Evolutionary conservation across 2,329 filamentous ascomycete genomes (phyloP).

Genomic region (Arachnomyces sp.): DNA sequence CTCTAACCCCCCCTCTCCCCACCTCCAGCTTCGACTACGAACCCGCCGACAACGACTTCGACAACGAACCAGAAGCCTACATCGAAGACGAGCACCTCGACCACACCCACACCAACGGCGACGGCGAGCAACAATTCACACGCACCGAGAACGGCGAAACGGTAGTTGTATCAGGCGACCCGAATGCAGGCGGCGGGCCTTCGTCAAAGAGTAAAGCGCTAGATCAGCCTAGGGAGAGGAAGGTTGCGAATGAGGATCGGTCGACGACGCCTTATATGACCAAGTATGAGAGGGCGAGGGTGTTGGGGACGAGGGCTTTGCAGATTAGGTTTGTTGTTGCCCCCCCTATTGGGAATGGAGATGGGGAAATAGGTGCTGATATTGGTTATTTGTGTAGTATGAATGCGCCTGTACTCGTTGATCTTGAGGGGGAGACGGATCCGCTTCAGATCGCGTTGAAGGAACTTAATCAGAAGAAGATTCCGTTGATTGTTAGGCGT

Average conservation of each 20-base stretch:
- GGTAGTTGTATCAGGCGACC: slow-evolving; percentile 42
- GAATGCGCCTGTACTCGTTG: slow-evolving; percentile 93
- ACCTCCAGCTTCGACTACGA: slow-evolving; percentile 39
- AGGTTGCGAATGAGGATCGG: slow-evolving; percentile 78
- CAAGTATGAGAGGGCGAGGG: slow-evolving; percentile 93
- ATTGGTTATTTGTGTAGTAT: slow-evolving; percentile 56
- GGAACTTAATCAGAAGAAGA: slow-evolving; percentile 97
- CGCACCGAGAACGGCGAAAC: slow-evolving; percentile 32
- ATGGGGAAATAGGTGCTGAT: slow-evolving; percentile 16
- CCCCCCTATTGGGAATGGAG: not conserved
- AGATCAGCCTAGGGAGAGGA: slow-evolving; percentile 62
- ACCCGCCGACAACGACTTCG: slow-evolving; percentile 55
- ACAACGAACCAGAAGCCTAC: slow-evolving; percentile 55
- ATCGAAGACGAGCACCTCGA: slow-evolving; percentile 48
- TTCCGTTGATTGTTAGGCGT: slow-evolving; percentile 85
- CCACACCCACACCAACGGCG: slow-evolving; percentile 45
- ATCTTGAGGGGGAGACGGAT: slow-evolving; percentile 95
- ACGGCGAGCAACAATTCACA: slow-evolving; percentile 39
- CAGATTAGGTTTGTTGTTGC: slow-evolving; percentile 73
- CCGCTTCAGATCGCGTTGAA: slow-evolving; percentile 96
- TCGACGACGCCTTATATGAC: slow-evolving; percentile 98
- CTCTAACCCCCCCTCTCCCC: not conserved
- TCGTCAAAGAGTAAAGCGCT: slow-evolving; percentile 43
- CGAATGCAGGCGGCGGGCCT: slow-evolving; percentile 36
- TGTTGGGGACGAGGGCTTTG: slow-evolving; percentile 83